phyloP scores from a whole-genome alignment of 768 basidiomycete genomes.

The Kwoniella europaea region DNA sequence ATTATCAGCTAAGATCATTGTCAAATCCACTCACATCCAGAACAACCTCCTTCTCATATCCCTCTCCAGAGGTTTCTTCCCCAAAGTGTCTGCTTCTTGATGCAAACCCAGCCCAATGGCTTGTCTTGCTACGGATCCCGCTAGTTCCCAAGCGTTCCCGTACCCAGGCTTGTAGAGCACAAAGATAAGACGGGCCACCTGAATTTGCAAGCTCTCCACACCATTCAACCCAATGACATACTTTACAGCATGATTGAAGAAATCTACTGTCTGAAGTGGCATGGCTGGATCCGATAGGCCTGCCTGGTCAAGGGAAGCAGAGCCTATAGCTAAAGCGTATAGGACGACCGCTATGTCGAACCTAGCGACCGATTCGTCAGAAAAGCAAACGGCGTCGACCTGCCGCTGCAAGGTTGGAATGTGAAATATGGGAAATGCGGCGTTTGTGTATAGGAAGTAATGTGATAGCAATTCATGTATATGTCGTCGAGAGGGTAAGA shows the following conservation, averaged over 20 bases:
- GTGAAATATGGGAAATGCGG: slow-evolving; percentile 32
- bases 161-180: slow-evolving; percentile 22
- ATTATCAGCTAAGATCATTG: neutral
- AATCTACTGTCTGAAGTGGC: neutral
- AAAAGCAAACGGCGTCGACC: slow-evolving; percentile 22
- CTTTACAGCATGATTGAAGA: slow-evolving; percentile 4
- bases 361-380: neutral
- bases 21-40: slow-evolving; percentile 27
- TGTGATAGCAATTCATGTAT: slow-evolving; percentile 7
- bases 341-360: slow-evolving; percentile 13
- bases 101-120: slow-evolving; percentile 27
- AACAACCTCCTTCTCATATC: slow-evolving; percentile 33
- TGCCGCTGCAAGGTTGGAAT: slow-evolving; percentile 21
- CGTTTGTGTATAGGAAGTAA: slow-evolving; percentile 16
- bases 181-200: slow-evolving; percentile 24
- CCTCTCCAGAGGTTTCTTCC: slow-evolving; percentile 14
- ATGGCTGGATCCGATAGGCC: neutral
- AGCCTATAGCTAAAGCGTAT: slow-evolving; percentile 14
- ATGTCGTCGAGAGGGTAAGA: neutral
- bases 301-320: neutral
- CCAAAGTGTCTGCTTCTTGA: slow-evolving; percentile 11
- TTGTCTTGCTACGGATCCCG: slow-evolving; percentile 23
- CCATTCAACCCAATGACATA: neutral
- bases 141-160: slow-evolving; percentile 28
- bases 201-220: slow-evolving; percentile 20